These are phyloP conservation scores for Colletotrichum ledebouriae DNA, from an alignment of 2,329 filamentous ascomycete species.

Conservation along the genomic window DNA sequence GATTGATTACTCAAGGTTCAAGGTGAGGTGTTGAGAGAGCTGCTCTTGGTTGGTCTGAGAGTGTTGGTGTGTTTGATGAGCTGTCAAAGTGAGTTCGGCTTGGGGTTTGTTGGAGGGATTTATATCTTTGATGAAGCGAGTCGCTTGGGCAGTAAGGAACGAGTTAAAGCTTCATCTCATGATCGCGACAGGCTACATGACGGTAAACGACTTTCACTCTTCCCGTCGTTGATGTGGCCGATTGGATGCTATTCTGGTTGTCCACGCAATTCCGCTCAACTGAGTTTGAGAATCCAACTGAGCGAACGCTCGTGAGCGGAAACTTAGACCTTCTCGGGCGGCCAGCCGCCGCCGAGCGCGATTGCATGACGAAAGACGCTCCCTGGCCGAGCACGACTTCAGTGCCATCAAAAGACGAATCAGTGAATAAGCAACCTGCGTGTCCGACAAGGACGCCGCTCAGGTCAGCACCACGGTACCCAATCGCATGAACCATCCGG, in stretches of 20 bases:
- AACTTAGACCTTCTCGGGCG: slow-evolving; percentile 15
- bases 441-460: neutral
- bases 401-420: neutral
- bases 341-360: neutral
- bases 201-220: neutral
- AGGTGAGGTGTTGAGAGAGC: neutral
- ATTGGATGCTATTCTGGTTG: slow-evolving; percentile 1
- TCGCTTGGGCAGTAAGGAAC: neutral
- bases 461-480: neutral
- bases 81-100: too few relatives aligned
- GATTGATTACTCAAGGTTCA: neutral
- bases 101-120: neutral
- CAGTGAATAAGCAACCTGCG: slow-evolving; percentile 14
- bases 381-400: neutral
- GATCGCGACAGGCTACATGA: slow-evolving; percentile 17
- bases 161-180: neutral
- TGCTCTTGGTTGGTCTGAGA: neutral
- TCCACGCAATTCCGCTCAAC: slow-evolving; percentile 15
- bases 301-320: slow-evolving; percentile 6
- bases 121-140: neutral
- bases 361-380: neutral
- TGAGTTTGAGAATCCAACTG: slow-evolving; percentile 26
- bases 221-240: neutral
- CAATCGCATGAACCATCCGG: slow-evolving; percentile 14
- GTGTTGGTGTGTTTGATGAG: neutral